A percentile compares a stretch with the other conserved stretches of the same genome.
These are phyloP conservation scores for Coemansia sp. DNA, from an alignment of 192 early-diverging fungal species.

Conservation along the genomic window DNA sequence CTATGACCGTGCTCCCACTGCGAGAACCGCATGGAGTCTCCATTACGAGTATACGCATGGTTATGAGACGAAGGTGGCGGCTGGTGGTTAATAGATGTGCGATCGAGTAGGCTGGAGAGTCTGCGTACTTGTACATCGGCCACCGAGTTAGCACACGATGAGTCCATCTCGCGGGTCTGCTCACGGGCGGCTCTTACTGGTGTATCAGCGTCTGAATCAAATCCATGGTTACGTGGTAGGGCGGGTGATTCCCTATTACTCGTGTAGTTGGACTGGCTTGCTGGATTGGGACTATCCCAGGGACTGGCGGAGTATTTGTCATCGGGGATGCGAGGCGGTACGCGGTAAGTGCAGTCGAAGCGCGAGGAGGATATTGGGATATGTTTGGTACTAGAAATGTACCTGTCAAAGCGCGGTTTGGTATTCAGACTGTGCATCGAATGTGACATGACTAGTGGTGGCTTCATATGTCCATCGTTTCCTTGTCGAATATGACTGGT, in stretches of 20 bases:
- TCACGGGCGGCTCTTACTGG: background rate
- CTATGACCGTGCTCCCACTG: background rate
- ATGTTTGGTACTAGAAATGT: background rate
- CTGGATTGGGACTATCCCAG: background rate
- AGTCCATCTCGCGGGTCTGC: slow-evolving; percentile 4
- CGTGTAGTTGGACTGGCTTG: background rate
- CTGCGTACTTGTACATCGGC: slow-evolving; percentile 3
- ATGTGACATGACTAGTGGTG: background rate
- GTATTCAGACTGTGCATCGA: background rate
- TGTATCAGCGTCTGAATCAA: background rate
- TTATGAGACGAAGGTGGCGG: background rate
- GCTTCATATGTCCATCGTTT: background rate
- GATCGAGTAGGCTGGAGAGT: background rate
- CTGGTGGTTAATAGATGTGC: background rate
- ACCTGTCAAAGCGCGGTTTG: background rate
- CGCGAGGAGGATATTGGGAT: slow-evolving; percentile 17
- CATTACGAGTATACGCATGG: background rate
- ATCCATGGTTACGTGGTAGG: background rate
- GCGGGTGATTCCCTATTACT: background rate
- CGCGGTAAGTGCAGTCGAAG: slow-evolving; percentile 15
- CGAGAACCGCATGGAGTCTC: background rate
- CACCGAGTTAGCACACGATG: background rate
- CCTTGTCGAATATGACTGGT: background rate
- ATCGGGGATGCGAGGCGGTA: slow-evolving; percentile 5
- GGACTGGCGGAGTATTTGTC: background rate